phyloP scores from a whole-genome alignment of 2,329 filamentous ascomycete species.

The Camillea tinctor region DNA sequence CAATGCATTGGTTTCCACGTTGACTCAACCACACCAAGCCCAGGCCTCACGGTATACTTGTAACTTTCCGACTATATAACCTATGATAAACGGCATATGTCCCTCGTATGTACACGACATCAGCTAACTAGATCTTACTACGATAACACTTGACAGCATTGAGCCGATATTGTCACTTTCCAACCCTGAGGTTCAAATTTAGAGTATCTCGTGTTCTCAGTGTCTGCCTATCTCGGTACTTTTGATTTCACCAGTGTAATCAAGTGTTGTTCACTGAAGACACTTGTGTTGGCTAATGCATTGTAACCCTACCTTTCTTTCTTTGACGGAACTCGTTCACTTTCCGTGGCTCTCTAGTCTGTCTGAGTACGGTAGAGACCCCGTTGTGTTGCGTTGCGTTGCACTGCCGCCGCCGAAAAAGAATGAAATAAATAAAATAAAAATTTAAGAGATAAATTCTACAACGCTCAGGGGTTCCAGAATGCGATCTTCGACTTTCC shows the following conservation, averaged over 20 bases:
- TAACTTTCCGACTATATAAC: too few relatives aligned
- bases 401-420: background rate
- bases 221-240: background rate
- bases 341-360: background rate
- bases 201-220: background rate
- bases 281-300: background rate
- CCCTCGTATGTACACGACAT: too few relatives aligned
- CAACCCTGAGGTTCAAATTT: background rate
- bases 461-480: background rate
- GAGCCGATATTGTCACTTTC: background rate
- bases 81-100: too few relatives aligned
- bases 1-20: too few relatives aligned
- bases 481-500: background rate
- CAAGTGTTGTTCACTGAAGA: background rate
- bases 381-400: constrained; percentile 1
- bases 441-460: too few relatives aligned
- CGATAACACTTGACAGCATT: background rate
- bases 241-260: background rate
- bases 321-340: background rate
- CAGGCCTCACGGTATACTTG: too few relatives aligned
- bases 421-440: too few relatives aligned
- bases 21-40: too few relatives aligned
- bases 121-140: background rate
- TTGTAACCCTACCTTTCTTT: background rate
- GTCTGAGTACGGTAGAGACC: background rate